Base-by-base conservation (phyloP, 2,329 filamentous ascomycete genomes). In the Botrytis fabae region DNA sequence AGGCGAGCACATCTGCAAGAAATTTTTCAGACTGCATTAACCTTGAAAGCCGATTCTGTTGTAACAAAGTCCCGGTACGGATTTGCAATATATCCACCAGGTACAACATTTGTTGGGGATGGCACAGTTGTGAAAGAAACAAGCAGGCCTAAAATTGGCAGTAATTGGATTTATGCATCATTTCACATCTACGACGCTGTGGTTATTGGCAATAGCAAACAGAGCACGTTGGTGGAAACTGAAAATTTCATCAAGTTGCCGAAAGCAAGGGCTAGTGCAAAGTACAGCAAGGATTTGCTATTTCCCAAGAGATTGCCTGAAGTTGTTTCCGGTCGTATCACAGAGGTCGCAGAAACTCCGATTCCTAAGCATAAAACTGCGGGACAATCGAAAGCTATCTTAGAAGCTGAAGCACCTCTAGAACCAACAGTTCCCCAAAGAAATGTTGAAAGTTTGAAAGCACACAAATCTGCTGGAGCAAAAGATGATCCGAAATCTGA, bases 11-110 rank as follows among this genome's bases (percentile, higher is more conserved):
- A 69, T 35, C 65, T 76, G 7, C n/a, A n/a, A 20, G 70, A 66
- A 38, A 69, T 76, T n/a, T 76, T 76, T 28, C 51, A 76, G 28
- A 40, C 64, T 28, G 74, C 75, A 2, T 64, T 76, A 25, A 44
- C 16, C 38, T 71, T 76, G 38, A 76, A 76, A 54, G 70, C 72
- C 1, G 48, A 66, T 20, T 75, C 73, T 25, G 70, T 74, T 12
- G 25, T 65, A 6, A 73, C 73, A 7, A 71, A 76, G 22, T 46
- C 28, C 7, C 28, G 35, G 16, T 76, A 73, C 35, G 73, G 71
- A 69, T 76, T 76, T n/a, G 64, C 51, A n/a, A 42, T 75, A 22
- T 70, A 75, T 25, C 72, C 51, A 5, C 46, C 25, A 1, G 73
- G 74, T 0, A 74, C 51, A n/a, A 48, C 38, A 5, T 71, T 57